A percentile compares a stretch with the other conserved stretches of the same genome.
Conservation (phyloP, 768 basidiomycete species). For the Podaxis sp. region DNA sequence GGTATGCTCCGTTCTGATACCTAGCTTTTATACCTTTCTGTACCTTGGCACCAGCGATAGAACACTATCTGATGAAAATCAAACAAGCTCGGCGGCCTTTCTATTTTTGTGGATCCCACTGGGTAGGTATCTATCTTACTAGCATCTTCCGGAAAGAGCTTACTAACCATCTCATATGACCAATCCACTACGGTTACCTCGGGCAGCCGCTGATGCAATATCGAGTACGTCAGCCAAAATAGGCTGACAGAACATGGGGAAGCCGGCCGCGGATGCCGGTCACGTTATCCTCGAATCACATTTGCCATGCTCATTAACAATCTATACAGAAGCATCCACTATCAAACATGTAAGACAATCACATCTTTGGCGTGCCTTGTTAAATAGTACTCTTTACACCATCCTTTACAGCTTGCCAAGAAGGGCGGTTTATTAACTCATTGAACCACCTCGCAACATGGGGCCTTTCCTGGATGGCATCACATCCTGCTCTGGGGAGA, state of each 20-base stretch:
- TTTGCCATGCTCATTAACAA: too few species aligned
- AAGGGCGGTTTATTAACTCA: constrained; percentile 19
- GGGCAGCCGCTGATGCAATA: neutral
- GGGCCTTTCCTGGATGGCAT: constrained; percentile 33
- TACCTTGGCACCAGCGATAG: too few species aligned
- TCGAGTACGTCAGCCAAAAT: too few species aligned
- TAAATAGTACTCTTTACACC: constrained; percentile 4
- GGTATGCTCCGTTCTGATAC: neutral
- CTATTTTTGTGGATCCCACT: too few species aligned
- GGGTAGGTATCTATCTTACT: too few species aligned
- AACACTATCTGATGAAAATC: too few species aligned
- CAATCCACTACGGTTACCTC: neutral
- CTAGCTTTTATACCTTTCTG: neutral
- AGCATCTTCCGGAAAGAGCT: neutral
- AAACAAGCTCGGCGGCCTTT: too few species aligned
- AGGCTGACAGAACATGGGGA: too few species aligned
- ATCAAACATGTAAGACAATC: too few species aligned
- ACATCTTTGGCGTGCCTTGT: neutral
- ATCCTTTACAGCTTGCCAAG: constrained; percentile 25
- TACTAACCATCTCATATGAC: neutral
- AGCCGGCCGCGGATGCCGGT: too few species aligned
- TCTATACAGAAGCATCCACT: too few species aligned
- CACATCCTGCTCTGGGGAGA: constrained; percentile 22
- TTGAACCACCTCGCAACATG: constrained; percentile 35
- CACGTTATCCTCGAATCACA: too few species aligned